Evolutionary conservation across 2,329 filamentous ascomycete genomes (phyloP).

Genomic region (Cercospora zeae-maydis): DNA sequence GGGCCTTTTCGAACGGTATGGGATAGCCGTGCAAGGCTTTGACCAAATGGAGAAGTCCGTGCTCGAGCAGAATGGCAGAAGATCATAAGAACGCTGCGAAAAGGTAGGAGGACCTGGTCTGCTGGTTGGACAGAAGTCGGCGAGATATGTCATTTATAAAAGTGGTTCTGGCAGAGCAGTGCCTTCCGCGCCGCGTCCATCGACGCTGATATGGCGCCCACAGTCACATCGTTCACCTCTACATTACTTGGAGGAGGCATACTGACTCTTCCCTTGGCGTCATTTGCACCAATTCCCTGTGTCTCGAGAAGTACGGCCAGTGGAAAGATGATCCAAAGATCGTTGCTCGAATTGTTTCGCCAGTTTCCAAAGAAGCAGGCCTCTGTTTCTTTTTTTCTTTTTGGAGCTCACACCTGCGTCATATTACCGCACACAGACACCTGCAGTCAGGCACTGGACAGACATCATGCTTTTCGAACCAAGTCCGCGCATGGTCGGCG

Average conservation of each 20-base stretch:
- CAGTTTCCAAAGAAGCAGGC: no score
- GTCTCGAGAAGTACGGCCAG: no score
- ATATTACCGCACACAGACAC: constrained; percentile 45
- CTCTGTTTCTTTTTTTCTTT: background rate
- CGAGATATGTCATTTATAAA: background rate
- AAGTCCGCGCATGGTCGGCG: constrained; percentile 59
- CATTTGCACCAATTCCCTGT: no score
- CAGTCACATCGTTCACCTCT: no score
- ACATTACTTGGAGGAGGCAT: no score
- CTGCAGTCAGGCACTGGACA: constrained; percentile 56
- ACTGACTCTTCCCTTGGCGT: no score
- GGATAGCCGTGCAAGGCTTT: constrained; percentile 71
- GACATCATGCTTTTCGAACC: constrained; percentile 55
- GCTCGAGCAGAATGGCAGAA: constrained; percentile 38
- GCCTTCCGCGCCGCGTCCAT: no score
- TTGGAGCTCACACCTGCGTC: background rate
- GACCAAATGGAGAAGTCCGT: constrained; percentile 69
- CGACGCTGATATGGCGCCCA: no score
- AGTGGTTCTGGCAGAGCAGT: no score
- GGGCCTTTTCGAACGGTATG: constrained; percentile 74
- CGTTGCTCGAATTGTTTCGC: background rate
- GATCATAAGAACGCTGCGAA: background rate
- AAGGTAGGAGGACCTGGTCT: background rate
- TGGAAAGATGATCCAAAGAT: no score
- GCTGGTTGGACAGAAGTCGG: background rate